Evolutionary conservation across 108 stramenopile species (phyloP).

Genomic region (Pelagomonas calceolata): DNA sequence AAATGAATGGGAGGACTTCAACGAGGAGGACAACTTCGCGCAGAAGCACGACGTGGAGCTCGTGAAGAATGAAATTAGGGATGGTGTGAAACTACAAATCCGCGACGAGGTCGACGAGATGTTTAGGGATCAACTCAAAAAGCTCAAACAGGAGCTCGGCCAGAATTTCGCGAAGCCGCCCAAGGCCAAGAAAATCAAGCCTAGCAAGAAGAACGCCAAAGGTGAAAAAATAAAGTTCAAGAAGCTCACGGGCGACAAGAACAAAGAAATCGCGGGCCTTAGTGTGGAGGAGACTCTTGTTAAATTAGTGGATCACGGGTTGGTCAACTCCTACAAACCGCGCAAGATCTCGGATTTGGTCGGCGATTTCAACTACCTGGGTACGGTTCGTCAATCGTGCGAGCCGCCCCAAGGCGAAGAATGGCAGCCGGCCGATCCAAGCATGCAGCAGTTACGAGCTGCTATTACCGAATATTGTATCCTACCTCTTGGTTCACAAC

Average conservation of each 20-base stretch:
- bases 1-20: constrained; percentile 47
- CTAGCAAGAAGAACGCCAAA: constrained; percentile 29
- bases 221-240: constrained; percentile 56
- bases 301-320: constrained; percentile 43
- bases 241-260: constrained; percentile 60
- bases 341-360: constrained; percentile 33
- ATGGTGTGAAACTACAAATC: constrained; percentile 44
- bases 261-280: constrained; percentile 51
- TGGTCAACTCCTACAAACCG: constrained; percentile 28
- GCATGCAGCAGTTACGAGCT: constrained; percentile 54
- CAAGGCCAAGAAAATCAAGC: constrained; percentile 42
- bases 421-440: constrained; percentile 59
- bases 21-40: constrained; percentile 50
- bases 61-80: constrained; percentile 46
- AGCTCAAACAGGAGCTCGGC: constrained; percentile 46
- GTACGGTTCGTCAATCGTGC: constrained; percentile 27
- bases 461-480: constrained; percentile 57
- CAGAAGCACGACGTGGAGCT: constrained; percentile 62
- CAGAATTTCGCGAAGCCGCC: constrained; percentile 27
- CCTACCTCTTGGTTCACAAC: constrained; percentile 50
- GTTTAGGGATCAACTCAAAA: constrained; percentile 50
- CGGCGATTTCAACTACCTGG: constrained; percentile 55
- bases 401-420: constrained; percentile 31
- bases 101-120: constrained; percentile 58
- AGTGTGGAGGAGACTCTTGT: constrained; percentile 51